phyloP scores from a whole-genome alignment of 495 filamentous ascomycete genomes.

The Neurospora intermedia region DNA sequence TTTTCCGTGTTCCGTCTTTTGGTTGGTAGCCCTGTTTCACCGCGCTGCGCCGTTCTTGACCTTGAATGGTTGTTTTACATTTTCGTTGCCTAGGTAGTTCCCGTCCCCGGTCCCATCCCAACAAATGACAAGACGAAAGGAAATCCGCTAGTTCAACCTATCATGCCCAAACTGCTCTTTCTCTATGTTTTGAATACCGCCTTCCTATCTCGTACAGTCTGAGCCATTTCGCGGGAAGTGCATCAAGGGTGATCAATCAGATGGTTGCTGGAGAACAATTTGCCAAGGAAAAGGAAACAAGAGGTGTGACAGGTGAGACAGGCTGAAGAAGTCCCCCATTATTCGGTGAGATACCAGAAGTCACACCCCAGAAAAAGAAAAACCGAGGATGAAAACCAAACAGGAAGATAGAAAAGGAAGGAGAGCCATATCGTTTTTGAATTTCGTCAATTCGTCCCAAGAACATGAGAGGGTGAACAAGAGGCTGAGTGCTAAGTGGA shows the following conservation, averaged over 20 bases:
- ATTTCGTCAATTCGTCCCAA: not conserved
- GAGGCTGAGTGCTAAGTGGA: not conserved
- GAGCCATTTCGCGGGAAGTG: not conserved
- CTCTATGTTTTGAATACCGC: not conserved
- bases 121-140: not conserved
- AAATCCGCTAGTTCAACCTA: not conserved
- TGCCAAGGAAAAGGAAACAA: not conserved
- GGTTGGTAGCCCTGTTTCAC: not conserved
- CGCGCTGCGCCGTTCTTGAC: not conserved
- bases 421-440: constrained; percentile 6
- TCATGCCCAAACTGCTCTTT: not conserved
- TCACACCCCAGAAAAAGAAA: not conserved
- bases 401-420: constrained; percentile 5
- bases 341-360: not conserved
- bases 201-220: not conserved
- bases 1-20: not conserved
- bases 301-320: not conserved
- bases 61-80: not conserved
- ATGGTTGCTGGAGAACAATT: not conserved
- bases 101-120: not conserved
- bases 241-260: not conserved
- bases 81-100: not conserved
- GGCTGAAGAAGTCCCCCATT: not conserved
- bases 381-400: constrained; percentile 10
- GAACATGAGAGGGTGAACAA: not conserved